These are phyloP conservation scores for Hymenoscyphus albidus DNA, from an alignment of 2,329 filamentous ascomycete species.

Conservation along the genomic window DNA sequence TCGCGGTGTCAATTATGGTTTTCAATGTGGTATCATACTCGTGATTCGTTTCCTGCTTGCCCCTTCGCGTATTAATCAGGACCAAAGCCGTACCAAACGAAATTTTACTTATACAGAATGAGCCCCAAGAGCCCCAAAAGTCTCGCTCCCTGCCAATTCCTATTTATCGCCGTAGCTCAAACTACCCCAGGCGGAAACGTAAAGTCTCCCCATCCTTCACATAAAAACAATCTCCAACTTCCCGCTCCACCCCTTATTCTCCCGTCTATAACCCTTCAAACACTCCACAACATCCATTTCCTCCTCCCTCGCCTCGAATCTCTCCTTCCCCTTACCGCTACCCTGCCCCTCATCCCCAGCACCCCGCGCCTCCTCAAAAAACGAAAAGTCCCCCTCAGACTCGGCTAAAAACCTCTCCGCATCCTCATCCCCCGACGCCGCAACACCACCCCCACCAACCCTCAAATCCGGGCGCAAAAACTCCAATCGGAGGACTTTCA, in stretches of 20 bases:
- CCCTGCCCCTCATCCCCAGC: not conserved
- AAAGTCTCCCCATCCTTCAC: no score
- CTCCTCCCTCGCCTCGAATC: constrained; percentile 1
- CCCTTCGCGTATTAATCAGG: no score
- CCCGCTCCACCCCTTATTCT: constrained; percentile 20
- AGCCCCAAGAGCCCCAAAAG: no score
- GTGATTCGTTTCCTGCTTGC: no score
- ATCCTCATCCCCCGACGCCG: constrained; percentile 28
- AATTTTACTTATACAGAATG: no score
- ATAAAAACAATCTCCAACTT: constrained; percentile 17
- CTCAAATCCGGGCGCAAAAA: constrained; percentile 36
- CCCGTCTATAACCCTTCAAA: constrained; percentile 20
- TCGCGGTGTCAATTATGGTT: no score
- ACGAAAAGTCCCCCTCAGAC: constrained; percentile 28
- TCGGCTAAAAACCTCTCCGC: constrained; percentile 25
- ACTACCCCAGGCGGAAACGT: no score
- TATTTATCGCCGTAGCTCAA: no score
- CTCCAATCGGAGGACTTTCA: constrained; percentile 53
- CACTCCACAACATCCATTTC: constrained; percentile 19
- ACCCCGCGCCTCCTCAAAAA: constrained; percentile 20
- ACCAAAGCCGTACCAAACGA: no score
- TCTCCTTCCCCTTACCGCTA: not conserved
- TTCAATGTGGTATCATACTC: no score
- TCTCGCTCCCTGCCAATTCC: no score
- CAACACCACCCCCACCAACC: constrained; percentile 2